Evolutionary conservation across 805 yeast genomes (phyloP).

Genomic region (Metschnikowia arizonensis): DNA sequence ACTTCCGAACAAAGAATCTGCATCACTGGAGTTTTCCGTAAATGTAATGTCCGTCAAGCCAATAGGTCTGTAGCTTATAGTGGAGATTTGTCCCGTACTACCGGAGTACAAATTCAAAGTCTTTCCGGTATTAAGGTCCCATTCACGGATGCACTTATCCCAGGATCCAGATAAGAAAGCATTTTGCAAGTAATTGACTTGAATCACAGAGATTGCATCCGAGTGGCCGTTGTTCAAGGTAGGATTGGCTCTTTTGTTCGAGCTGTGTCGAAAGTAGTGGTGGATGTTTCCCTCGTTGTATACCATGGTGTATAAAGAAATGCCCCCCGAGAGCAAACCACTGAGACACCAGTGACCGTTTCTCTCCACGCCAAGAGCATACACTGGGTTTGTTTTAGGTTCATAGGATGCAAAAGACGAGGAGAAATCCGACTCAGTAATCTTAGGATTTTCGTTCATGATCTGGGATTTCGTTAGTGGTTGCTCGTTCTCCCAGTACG

Average conservation of each 20-base stretch:
- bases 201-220: constrained; percentile 69
- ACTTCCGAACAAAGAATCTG: constrained; percentile 48
- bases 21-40: constrained; percentile 29
- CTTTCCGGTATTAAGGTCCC: constrained; percentile 82
- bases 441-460: constrained; percentile 36
- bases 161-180: constrained; percentile 78
- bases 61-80: constrained; percentile 64
- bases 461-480: constrained; percentile 52
- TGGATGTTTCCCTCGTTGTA: constrained; percentile 78
- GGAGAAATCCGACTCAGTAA: constrained; percentile 33
- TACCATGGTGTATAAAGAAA: constrained; percentile 75
- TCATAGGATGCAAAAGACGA: constrained; percentile 43
- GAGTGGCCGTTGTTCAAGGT: constrained; percentile 46
- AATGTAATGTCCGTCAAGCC: constrained; percentile 44
- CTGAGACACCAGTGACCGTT: constrained; percentile 81
- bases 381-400: constrained; percentile 77
- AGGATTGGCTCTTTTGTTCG: constrained; percentile 26
- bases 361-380: constrained; percentile 77
- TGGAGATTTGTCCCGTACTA: constrained; percentile 74
- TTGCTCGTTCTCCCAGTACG: constrained; percentile 96
- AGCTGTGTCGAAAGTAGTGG: constrained; percentile 56
- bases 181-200: constrained; percentile 58
- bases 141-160: constrained; percentile 75
- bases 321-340: constrained; percentile 83
- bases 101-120: constrained; percentile 46